Base-by-base conservation (phyloP, 257 asterid genomes). In the Jacaranda copaia region DNA sequence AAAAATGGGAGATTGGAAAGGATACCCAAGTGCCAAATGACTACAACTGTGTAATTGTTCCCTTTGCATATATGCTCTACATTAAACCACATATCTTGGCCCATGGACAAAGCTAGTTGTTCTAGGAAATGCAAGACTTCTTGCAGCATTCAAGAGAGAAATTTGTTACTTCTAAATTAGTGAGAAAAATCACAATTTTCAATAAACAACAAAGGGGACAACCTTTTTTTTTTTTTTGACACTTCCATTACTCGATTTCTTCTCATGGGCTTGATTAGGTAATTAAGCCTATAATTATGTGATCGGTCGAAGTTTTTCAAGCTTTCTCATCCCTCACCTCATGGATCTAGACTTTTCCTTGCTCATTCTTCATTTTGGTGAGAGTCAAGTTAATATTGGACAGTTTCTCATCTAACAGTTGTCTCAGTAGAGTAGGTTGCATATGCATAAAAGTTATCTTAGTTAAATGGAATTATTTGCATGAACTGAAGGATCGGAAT, bases 11-110 rank as follows among this genome's bases (percentile, higher is more conserved):
- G 35, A 66, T 35, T 45, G 13, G 20, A 18, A 67, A 65, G 51
- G 6, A 9, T 85, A 89, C 98, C 96, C 42, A 91, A 82, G 79
- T 91, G 96, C 97, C 96, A 90, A 72, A 83, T 86, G 43, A 88
- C 97, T 4, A 81, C 88, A 62, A 81, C 87, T 10, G 86, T 85
- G 20, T 74, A 51, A 68, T 84, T 82, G 19, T 83, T 85, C 70
- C 93, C 93, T 83, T 82, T 85, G 20, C 88, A 88, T 78, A 85
- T 77, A 51, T 80, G 81, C 36, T 86, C 95, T 13, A 89, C 82
- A 46, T 70, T 83, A 79, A 90, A 91, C 82, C 89, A 78, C 85
- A 86, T 85, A 71, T 93, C 86, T 60, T 81, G 86, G 18, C 96
- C 92, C 96, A 93, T 84, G 73, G 91, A 83, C 67, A 68, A 71